phyloP scores from a whole-genome alignment of 2,329 filamentous ascomycete genomes.

The Calonectria multiphialidica region DNA sequence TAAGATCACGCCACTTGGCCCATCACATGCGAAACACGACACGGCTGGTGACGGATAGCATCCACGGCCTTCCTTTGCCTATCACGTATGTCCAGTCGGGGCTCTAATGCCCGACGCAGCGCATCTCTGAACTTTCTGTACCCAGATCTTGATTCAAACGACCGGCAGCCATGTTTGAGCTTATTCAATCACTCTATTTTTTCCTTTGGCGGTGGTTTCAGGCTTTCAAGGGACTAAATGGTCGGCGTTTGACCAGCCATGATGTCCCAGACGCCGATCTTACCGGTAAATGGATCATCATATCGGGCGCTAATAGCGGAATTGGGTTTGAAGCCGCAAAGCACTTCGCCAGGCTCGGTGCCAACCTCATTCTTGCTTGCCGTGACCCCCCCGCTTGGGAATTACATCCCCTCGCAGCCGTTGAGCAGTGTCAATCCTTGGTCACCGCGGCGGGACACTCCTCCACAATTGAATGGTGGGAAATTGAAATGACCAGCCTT shows the following conservation, averaged over 20 bases:
- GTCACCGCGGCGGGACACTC: background rate
- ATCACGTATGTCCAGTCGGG: background rate
- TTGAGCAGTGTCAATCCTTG: background rate
- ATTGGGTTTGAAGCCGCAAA: conserved; percentile 18
- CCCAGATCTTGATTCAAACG: background rate
- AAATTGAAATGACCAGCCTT: conserved; percentile 8
- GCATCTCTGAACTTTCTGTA: background rate
- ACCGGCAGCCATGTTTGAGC: background rate
- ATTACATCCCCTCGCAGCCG: background rate
- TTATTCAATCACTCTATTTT: background rate
- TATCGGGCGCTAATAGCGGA: conserved; percentile 17
- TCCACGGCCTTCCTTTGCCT: background rate
- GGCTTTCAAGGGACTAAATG: background rate
- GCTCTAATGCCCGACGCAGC: background rate
- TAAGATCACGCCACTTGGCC: background rate
- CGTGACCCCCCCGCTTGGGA: conserved; percentile 12
- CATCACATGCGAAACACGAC: background rate
- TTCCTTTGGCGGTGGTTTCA: background rate
- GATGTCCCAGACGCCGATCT: conserved; percentile 8
- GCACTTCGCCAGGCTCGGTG: conserved; percentile 5
- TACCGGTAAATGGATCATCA: conserved; percentile 12
- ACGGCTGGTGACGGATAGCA: background rate
- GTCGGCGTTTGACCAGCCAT: background rate
- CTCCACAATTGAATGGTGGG: conserved; percentile 16
- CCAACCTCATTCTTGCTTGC: conserved; percentile 13